A percentile compares a stretch with the other conserved stretches of the same genome.
phyloP scores from a whole-genome alignment of 352 stramenopile genomes.

The Saprolegnia diclina region DNA sequence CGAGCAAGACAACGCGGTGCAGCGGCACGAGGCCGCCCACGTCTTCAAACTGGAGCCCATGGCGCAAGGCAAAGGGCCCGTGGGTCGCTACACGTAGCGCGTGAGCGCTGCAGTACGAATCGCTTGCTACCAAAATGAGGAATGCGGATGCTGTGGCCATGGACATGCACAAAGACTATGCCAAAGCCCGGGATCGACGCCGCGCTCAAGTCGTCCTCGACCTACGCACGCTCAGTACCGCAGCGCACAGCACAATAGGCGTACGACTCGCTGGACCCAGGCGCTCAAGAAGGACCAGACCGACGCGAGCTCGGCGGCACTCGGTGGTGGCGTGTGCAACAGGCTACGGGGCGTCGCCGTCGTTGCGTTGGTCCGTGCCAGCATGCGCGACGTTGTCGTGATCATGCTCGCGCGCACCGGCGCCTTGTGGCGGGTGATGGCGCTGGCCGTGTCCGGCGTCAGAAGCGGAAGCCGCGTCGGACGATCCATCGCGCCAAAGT shows the following conservation, averaged over 20 bases:
- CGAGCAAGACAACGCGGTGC: not conserved
- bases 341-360: constrained; percentile 49
- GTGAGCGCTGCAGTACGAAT: not conserved
- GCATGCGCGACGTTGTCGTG: constrained; percentile 11
- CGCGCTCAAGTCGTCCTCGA: constrained; percentile 61
- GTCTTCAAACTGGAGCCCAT: constrained; percentile 5
- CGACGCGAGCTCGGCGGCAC: constrained; percentile 37
- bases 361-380: constrained; percentile 29
- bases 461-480: not conserved
- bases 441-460: not conserved
- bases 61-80: constrained; percentile 17
- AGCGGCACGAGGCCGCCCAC: not conserved
- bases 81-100: not conserved
- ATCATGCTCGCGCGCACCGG: not conserved
- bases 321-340: constrained; percentile 47
- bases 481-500: constrained; percentile 1
- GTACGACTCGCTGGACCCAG: constrained; percentile 61
- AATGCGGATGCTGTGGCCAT: constrained; percentile 52
- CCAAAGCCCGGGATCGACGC: constrained; percentile 67
- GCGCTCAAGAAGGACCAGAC: constrained; percentile 69
- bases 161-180: constrained; percentile 42
- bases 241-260: not conserved
- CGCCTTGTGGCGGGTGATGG: not conserved
- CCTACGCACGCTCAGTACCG: constrained; percentile 30
- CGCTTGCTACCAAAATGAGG: constrained; percentile 45